Evolutionary conservation across 495 filamentous ascomycete genomes (phyloP).

Genomic region (Eremomyces bilateralis): DNA sequence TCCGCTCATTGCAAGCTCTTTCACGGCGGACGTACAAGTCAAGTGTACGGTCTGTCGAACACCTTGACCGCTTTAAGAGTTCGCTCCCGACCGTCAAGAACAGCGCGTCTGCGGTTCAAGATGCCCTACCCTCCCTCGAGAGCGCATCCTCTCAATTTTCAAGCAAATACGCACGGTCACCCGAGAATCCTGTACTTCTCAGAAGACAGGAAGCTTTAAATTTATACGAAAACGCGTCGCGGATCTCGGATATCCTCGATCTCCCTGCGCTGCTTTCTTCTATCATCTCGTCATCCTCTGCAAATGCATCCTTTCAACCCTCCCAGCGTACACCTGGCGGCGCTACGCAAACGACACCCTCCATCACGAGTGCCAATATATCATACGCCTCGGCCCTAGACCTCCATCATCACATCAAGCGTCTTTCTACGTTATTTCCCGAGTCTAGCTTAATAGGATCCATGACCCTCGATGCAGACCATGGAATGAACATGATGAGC

Average conservation of each 20-base stretch:
- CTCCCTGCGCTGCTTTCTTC: slow-evolving; percentile 69
- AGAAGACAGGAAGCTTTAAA: slow-evolving; percentile 63
- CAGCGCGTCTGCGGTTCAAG: slow-evolving; percentile 40
- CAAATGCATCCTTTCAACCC: slow-evolving; percentile 16
- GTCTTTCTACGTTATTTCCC: slow-evolving; percentile 64
- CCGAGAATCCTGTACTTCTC: slow-evolving; percentile 49
- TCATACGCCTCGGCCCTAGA: slow-evolving; percentile 73
- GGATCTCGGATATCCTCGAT: slow-evolving; percentile 77
- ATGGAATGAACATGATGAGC: slow-evolving; percentile 76
- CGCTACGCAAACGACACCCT: slow-evolving; percentile 19
- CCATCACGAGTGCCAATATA: slow-evolving; percentile 34
- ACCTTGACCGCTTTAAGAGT: slow-evolving; percentile 46
- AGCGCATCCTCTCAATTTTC: slow-evolving; percentile 58
- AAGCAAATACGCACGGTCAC: slow-evolving; percentile 46
- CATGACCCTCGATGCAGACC: slow-evolving; percentile 59
- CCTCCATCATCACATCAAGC: slow-evolving; percentile 78
- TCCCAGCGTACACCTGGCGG: slow-evolving; percentile 5
- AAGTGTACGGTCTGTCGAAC: slow-evolving; percentile 58
- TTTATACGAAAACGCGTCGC: slow-evolving; percentile 72
- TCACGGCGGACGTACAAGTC: slow-evolving; percentile 82
- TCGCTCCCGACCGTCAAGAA: slow-evolving; percentile 45
- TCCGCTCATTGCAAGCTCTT: slow-evolving; percentile 68
- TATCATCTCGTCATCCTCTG: slow-evolving; percentile 39
- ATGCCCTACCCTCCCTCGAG: slow-evolving; percentile 61
- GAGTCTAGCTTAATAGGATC: slow-evolving; percentile 50